Evolutionary conservation across 2,329 filamentous ascomycete genomes (phyloP), one percentile per base, ranked within the genome.

Genomic region (Diaporthe destruens): DNA sequence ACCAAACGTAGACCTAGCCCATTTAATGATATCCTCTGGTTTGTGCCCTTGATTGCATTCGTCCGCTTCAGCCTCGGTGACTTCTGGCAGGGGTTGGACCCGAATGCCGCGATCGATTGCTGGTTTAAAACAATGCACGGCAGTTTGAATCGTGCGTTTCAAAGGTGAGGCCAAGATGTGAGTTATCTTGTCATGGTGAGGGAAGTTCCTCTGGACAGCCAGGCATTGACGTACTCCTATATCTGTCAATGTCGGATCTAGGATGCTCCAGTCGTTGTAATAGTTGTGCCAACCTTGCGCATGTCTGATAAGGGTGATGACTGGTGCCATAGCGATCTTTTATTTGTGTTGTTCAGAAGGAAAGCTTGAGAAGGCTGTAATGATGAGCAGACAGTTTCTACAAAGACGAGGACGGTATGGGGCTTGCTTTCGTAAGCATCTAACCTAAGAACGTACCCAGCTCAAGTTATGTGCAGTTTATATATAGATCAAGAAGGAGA

Each of bases 71-170:
- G 11, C 25, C 14, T 16, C 63, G 5, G 32, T 49, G 16, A 54
- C 47, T 34, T 53, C n/a, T 8, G 29, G 47, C 32, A 66, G 29
- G 8, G 29, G 25, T 2, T 14, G 11, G 7, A 66, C 53, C 8
- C 18, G n/a, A 3, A 54, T 12, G 1, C 47, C 47, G 1, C 47
- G 63, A 4, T 66, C 47, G 1, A 54, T 39, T 6, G 61, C 61
- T n/a, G 61, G 61, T 7, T 51, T 66, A 44, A 66, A 66, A n/a
- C 44, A 23, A 16, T 53, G 20, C 1, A 53, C 23, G 7, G 20
- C 61, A 2, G 61, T 66, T 32, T 66, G 6, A 23, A 66, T 66
- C 3, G 61, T 66, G 44, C 61, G 61, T 12, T n/a, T 51, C 20
- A 66, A 32, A 2, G 61, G 61, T 5, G 61, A 66, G 5, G 29